Evolutionary conservation across 2,329 filamentous ascomycete species (phyloP).

Genomic region (Trichophyton rubrum): DNA sequence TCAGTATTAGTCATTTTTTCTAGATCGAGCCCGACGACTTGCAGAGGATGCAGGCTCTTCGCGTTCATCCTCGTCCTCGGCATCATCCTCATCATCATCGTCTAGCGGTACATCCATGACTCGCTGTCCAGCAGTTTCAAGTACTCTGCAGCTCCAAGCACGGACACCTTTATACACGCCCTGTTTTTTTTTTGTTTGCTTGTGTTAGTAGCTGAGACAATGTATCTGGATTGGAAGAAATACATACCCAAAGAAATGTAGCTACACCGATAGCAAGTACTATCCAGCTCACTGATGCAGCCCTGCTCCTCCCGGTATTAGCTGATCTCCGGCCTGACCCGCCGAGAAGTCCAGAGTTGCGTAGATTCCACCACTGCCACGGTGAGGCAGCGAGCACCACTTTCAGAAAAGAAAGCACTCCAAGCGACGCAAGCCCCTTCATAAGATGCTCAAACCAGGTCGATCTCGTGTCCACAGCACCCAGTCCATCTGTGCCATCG

Average conservation of each 20-base stretch:
- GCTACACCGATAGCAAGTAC: constrained; percentile 67
- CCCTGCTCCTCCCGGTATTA: constrained; percentile 59
- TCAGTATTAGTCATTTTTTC: constrained; percentile 20
- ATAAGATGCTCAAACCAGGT: constrained; percentile 74
- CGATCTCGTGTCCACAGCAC: constrained; percentile 32
- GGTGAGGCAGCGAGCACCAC: constrained; percentile 61
- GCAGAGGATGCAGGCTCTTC: constrained; percentile 6
- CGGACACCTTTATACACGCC: constrained; percentile 72
- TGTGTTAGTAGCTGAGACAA: background rate
- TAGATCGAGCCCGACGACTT: background rate
- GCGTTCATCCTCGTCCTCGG: constrained; percentile 30
- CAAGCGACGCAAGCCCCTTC: constrained; percentile 83
- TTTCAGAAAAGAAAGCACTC: constrained; percentile 74
- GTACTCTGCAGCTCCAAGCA: constrained; percentile 55
- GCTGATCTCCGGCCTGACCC: constrained; percentile 39
- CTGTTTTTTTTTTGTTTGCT: constrained; percentile 29
- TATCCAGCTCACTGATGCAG: constrained; percentile 66
- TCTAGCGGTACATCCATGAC: constrained; percentile 59
- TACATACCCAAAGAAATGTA: constrained; percentile 61
- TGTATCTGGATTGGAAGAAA: background rate
- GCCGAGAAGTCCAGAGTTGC: constrained; percentile 46
- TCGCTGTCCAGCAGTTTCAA: constrained; percentile 64
- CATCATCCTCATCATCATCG: constrained; percentile 45
- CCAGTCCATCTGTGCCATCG: constrained; percentile 22
- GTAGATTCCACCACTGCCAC: constrained; percentile 64